A percentile compares a stretch with the other conserved stretches of the same genome.
These are phyloP conservation scores for Rubia occidens DNA, from an alignment of 305 asterid species.

Conservation along the genomic window DNA sequence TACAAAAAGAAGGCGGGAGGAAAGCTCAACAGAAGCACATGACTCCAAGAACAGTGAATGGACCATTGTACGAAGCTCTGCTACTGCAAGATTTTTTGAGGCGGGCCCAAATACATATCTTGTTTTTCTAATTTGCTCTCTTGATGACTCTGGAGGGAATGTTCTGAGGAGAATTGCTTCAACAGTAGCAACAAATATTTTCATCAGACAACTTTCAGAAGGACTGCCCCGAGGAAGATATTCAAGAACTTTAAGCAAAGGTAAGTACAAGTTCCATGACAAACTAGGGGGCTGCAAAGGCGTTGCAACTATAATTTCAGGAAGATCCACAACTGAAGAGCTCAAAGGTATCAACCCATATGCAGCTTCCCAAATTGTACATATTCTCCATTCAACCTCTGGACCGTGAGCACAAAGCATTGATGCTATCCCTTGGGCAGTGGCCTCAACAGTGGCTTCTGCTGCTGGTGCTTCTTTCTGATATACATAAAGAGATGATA, in stretches of 20 bases:
- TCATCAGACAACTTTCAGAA: conserved; percentile 94
- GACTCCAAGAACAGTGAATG: conserved; percentile 87
- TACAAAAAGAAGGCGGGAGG: conserved; percentile 95
- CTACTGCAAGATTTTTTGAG: conserved; percentile 90
- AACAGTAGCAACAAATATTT: conserved; percentile 96
- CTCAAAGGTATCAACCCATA: conserved; percentile 94
- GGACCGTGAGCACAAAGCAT: conserved; percentile 99
- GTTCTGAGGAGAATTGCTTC: conserved; percentile 95
- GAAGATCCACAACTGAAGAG: conserved; percentile 92
- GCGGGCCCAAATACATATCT: conserved; percentile 67
- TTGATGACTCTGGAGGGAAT: conserved; percentile 71
- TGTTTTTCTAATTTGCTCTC: conserved; percentile 71
- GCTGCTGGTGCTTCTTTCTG: conserved; percentile 70
- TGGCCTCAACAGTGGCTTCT: conserved; percentile 92
- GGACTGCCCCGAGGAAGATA: conserved; percentile 99
- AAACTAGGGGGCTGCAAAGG: conserved; percentile 89
- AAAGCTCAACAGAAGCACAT: conserved; percentile 74
- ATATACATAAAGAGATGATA: conserved; percentile 24
- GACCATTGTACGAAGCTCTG: conserved; percentile 93
- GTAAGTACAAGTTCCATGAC: conserved; percentile 89
- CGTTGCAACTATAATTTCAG: conserved; percentile 86
- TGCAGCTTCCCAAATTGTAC: conserved; percentile 99
- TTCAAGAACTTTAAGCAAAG: conserved; percentile 92
- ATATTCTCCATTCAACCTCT: conserved; percentile 98
- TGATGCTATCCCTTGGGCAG: conserved; percentile 98